Percentiles rank a stretch among this genome's conserved stretches.
Evolutionary conservation across 1,139 yeast species (phyloP).

Genomic region (Ashbya aceris): DNA sequence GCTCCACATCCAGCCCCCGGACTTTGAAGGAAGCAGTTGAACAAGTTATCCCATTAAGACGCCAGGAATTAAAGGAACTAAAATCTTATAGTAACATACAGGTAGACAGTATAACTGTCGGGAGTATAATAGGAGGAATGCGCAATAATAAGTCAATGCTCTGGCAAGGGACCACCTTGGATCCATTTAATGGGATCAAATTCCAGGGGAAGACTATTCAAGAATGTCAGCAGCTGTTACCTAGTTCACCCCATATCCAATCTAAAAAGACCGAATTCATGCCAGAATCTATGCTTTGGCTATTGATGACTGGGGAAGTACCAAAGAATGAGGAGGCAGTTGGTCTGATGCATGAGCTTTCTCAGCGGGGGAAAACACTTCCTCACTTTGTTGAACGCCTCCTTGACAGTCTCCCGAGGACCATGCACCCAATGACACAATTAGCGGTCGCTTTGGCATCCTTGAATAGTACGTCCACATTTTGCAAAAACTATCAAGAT

Average conservation of each 20-base stretch:
- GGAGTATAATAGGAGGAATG: slow-evolving; percentile 45
- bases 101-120: slow-evolving; percentile 38
- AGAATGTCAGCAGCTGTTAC: slow-evolving; percentile 39
- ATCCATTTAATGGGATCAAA: slow-evolving; percentile 44
- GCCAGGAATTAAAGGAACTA: too few relatives aligned
- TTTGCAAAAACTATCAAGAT: slow-evolving; percentile 82
- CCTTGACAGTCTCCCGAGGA: slow-evolving; percentile 73
- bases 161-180: slow-evolving; percentile 49
- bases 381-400: slow-evolving; percentile 82
- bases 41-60: too few relatives aligned
- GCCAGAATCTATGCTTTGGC: slow-evolving; percentile 92
- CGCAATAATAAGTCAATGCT: slow-evolving; percentile 42
- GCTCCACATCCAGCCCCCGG: too few relatives aligned
- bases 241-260: slow-evolving; percentile 32
- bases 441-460: slow-evolving; percentile 89
- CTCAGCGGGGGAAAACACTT: slow-evolving; percentile 65
- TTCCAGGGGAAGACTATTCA: slow-evolving; percentile 46
- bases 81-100: slow-evolving; percentile 19
- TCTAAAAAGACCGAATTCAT: slow-evolving; percentile 41
- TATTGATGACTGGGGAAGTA: slow-evolving; percentile 80
- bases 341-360: slow-evolving; percentile 72
- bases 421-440: slow-evolving; percentile 97
- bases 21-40: too few relatives aligned
- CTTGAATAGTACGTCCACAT: slow-evolving; percentile 79
- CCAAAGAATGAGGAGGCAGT: slow-evolving; percentile 72